Conservation (phyloP, 2,329 filamentous ascomycete species). For the Colletotrichum theobromicola region DNA sequence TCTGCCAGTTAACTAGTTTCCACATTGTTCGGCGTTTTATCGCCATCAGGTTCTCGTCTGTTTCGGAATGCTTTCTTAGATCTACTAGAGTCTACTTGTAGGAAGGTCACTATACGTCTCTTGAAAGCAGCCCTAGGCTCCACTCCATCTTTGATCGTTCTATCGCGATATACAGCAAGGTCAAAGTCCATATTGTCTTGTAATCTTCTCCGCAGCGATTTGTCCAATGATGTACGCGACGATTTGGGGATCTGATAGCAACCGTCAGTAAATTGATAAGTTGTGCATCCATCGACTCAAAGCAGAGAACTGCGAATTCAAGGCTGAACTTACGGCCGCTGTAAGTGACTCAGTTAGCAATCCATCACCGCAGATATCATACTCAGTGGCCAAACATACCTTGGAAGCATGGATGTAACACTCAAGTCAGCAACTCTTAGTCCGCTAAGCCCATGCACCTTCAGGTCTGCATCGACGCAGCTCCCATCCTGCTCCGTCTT, state of each 20-base stretch:
- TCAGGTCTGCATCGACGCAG: not conserved
- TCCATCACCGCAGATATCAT: rapidly evolving
- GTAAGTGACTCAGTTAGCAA: not conserved
- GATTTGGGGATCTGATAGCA: not conserved
- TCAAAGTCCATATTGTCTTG: not conserved
- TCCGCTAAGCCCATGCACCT: not conserved
- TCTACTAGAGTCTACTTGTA: not conserved
- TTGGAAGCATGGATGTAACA: not conserved
- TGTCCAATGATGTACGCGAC: constrained; percentile 2
- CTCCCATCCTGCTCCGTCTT: not conserved
- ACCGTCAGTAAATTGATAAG: not conserved
- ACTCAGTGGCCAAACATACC: not conserved
- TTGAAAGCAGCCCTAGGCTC: not conserved
- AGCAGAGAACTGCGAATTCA: rapidly evolving
- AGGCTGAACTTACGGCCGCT: not conserved
- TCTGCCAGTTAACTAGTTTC: not conserved
- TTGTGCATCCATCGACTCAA: rapidly evolving
- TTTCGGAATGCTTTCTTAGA: rapidly evolving
- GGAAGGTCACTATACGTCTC: rapidly evolving
- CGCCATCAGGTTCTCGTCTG: not conserved
- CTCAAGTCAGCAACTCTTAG: not conserved
- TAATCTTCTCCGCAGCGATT: not conserved
- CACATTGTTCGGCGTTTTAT: not conserved
- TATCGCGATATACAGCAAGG: rapidly evolving
- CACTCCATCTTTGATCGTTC: rapidly evolving